phyloP scores from a whole-genome alignment of 2,329 filamentous ascomycete genomes.

The Trichoderma sp. region DNA sequence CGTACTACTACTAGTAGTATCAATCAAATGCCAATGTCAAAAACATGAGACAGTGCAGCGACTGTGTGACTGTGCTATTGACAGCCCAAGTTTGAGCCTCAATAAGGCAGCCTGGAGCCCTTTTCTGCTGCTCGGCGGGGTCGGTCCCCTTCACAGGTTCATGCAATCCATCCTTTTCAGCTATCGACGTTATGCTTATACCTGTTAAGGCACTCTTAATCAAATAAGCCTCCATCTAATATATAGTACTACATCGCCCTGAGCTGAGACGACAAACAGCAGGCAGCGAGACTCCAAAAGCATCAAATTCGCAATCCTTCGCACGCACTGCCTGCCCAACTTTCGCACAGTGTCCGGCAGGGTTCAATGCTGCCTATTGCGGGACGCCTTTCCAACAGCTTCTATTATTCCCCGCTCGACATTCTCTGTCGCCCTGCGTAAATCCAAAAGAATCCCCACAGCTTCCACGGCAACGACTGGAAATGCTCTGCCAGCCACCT shows the following conservation, averaged over 20 bases:
- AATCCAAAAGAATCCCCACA: slow-evolving; percentile 20
- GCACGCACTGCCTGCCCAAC: not conserved
- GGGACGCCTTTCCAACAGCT: slow-evolving; percentile 2
- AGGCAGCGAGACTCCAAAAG: not conserved
- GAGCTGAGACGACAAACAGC: not conserved
- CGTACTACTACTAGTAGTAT: too few relatives aligned
- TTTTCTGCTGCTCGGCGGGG: not conserved
- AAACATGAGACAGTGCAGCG: not conserved
- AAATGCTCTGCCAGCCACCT: not conserved
- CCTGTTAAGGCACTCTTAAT: not conserved
- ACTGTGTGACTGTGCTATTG: not conserved
- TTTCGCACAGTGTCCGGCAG: not conserved
- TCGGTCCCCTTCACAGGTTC: not conserved
- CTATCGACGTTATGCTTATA: not conserved
- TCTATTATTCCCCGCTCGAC: slow-evolving; percentile 16
- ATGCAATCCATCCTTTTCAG: not conserved
- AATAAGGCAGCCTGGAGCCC: not conserved
- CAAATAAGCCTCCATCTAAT: not conserved
- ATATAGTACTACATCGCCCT: not conserved
- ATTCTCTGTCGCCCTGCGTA: not conserved
- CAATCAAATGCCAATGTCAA: not conserved
- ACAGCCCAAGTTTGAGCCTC: not conserved
- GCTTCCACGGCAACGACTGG: slow-evolving; percentile 24
- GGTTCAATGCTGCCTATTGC: not conserved
- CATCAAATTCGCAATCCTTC: too few relatives aligned